phyloP scores from a whole-genome alignment of 352 stramenopile genomes.

The Phytophthora fragariae region DNA sequence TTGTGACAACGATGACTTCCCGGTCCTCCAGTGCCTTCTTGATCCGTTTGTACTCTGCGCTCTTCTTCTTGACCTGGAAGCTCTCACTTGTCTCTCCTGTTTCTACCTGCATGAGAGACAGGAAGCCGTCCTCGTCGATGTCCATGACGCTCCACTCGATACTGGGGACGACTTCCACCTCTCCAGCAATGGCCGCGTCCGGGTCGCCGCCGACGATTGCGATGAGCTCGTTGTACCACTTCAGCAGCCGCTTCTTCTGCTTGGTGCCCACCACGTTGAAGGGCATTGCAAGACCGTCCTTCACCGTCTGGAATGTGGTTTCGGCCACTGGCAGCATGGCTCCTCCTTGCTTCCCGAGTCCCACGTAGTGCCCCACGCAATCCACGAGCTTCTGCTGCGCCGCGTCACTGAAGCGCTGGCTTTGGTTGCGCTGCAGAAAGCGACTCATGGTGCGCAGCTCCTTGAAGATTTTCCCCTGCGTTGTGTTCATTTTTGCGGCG shows the following conservation, averaged over 20 bases:
- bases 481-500: conserved; percentile 35
- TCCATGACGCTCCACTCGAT: conserved; percentile 74
- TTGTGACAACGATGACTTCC: conserved; percentile 63
- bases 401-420: conserved; percentile 77
- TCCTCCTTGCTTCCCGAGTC: conserved; percentile 60
- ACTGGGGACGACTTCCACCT: conserved; percentile 17
- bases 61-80: conserved; percentile 77
- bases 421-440: conserved; percentile 84
- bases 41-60: conserved; percentile 73
- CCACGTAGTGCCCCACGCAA: conserved; percentile 72
- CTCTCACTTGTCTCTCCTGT: conserved; percentile 74
- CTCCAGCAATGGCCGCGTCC: conserved; percentile 36
- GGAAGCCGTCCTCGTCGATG: conserved; percentile 78
- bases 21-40: conserved; percentile 66
- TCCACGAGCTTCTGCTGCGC: conserved; percentile 85
- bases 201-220: conserved; percentile 55
- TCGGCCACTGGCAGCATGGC: conserved; percentile 60
- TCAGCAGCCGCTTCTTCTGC: conserved; percentile 84
- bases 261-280: conserved; percentile 85
- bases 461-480: conserved; percentile 67
- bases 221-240: conserved; percentile 89
- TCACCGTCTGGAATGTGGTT: conserved; percentile 71
- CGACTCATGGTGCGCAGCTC: conserved; percentile 78
- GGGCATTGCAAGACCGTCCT: conserved; percentile 85
- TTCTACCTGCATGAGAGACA: conserved; percentile 73